Base-by-base conservation (phyloP, 345 rosid species). In the Ailanthus altissimus region DNA sequence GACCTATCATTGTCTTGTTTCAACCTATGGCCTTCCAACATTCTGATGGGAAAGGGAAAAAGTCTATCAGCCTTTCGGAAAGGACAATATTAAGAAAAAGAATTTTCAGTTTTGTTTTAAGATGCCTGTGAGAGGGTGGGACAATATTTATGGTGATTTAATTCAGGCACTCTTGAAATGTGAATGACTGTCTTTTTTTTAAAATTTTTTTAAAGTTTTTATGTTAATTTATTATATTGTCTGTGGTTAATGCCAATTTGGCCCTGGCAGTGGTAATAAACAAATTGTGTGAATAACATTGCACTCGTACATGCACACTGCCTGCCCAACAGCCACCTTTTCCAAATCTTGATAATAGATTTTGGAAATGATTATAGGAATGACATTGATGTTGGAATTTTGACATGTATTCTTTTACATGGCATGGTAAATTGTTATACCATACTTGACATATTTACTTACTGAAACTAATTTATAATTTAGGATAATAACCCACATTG, bases 191-290 rank as follows among this genome's bases (percentile, higher is more conserved):
- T 53, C 6, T n/a, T n/a, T n/a, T n/a, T n/a, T n/a, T n/a, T n/a
- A n/a, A n/a, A n/a, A n/a, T n/a, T n/a, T n/a, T n/a, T n/a, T n/a
- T n/a, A n/a, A 8, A 21, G 7, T n/a, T 61, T 9, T 5, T 16
- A n/a, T 78, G 72, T 28, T 58, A 54, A n/a, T 65, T 46, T 65
- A 56, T 73, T n/a, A 20, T 58, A 14, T 56, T 5, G 65, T 65
- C 47, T 63, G 43, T 38, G 28, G 5, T 18, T 13, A 5, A 28
- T 28, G 8, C 66, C 38, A 26, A 32, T 1, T 28, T 61, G 66
- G 66, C 18, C 13, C 20, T 3, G 40, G 42, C 66, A 28, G 18
- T 32, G 40, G 20, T 61, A 5, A 32, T 28, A 14, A 61, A 61
- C 13, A 18, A n/a, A 28, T 13, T 14, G 66, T 2, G 32, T 32